phyloP scores from a whole-genome alignment of 2,329 filamentous ascomycete genomes.

The Xylariales sp. region DNA sequence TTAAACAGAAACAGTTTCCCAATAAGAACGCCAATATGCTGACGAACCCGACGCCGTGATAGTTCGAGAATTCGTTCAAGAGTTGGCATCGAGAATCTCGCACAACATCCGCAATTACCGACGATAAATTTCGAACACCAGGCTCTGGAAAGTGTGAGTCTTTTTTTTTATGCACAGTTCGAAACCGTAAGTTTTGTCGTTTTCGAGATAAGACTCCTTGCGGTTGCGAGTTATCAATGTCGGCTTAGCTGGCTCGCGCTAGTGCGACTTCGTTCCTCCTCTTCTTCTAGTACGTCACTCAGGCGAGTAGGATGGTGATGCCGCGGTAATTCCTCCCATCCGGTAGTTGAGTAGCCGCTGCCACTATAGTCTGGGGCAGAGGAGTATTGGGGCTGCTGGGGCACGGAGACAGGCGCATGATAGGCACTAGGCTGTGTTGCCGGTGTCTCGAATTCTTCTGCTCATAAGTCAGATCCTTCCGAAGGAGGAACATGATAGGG shows the following conservation, averaged over 20 bases:
- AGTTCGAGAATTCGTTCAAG: conserved; percentile 16
- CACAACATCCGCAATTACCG: neutral
- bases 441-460: conserved; percentile 69
- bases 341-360: conserved; percentile 72
- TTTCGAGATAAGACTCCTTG: neutral
- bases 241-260: conserved; percentile 74
- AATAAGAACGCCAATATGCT: conserved; percentile 28
- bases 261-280: conserved; percentile 83
- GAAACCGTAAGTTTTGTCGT: neutral
- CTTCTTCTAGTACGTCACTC: conserved; percentile 88
- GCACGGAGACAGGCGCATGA: conserved; percentile 48
- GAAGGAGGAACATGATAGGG: conserved; percentile 60
- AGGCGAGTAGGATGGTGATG: conserved; percentile 90
- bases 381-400: conserved; percentile 52
- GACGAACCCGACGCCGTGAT: conserved; percentile 13
- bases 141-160: neutral
- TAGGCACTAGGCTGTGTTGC: conserved; percentile 54
- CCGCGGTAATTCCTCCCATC: conserved; percentile 78
- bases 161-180: conserved; percentile 11
- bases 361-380: conserved; percentile 71
- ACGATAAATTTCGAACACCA: neutral
- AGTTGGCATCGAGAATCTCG: conserved; percentile 19
- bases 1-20: conserved; percentile 29
- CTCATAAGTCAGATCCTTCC: conserved; percentile 63
- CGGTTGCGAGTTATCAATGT: conserved; percentile 30